Evolutionary conservation across 1,284 basidiomycete species (phyloP).

Genomic region (Pseudozyma sp.): DNA sequence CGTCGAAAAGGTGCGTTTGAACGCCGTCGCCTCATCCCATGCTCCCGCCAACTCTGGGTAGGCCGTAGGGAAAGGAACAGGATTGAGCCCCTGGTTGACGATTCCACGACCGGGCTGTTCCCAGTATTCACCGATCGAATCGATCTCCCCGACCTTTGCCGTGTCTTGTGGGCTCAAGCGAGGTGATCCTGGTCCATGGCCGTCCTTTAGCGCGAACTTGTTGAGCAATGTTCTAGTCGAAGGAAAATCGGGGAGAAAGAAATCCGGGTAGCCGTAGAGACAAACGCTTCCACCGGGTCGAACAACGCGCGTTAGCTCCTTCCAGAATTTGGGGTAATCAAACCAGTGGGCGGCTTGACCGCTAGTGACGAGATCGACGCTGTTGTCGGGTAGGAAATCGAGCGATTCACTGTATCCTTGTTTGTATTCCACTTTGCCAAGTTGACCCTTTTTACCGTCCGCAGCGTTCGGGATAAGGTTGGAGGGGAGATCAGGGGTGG

Average conservation of each 20-base stretch:
- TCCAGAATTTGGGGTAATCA: slow-evolving; percentile 79
- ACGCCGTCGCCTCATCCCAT: slow-evolving; percentile 34
- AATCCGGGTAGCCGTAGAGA: slow-evolving; percentile 84
- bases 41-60: slow-evolving; percentile 69
- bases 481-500: slow-evolving; percentile 34
- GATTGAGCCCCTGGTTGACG: slow-evolving; percentile 78
- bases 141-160: slow-evolving; percentile 17
- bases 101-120: slow-evolving; percentile 83
- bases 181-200: slow-evolving; percentile 5
- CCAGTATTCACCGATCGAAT: slow-evolving; percentile 81
- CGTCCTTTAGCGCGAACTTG: slow-evolving; percentile 72
- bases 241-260: slow-evolving; percentile 77
- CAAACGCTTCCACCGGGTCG: slow-evolving; percentile 79
- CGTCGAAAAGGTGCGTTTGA: slow-evolving; percentile 39
- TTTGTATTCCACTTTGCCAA: slow-evolving; percentile 69
- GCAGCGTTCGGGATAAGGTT: slow-evolving; percentile 21
- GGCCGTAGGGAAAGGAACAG: slow-evolving; percentile 75
- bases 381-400: slow-evolving; percentile 72
- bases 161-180: background rate
- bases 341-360: slow-evolving; percentile 91
- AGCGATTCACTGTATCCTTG: slow-evolving; percentile 76
- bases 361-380: slow-evolving; percentile 80
- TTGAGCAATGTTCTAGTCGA: slow-evolving; percentile 75
- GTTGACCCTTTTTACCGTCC: slow-evolving; percentile 67
- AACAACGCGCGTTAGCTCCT: slow-evolving; percentile 76